phyloP scores from a whole-genome alignment of 169 alveolate genomes.

The Blepharisma undulans region DNA sequence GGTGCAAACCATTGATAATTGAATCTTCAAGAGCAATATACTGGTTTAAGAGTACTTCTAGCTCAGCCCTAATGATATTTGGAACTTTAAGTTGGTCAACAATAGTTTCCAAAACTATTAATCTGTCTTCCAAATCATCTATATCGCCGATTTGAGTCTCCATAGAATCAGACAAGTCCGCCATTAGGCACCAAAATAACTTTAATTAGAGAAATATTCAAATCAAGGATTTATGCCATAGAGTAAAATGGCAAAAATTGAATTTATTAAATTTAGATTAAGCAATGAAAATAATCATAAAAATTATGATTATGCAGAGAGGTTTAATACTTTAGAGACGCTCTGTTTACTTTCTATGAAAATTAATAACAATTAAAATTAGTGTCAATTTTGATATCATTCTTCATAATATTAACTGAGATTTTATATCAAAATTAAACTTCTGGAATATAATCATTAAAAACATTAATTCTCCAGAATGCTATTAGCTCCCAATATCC shows the following conservation, averaged over 20 bases:
- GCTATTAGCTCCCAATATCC: neutral
- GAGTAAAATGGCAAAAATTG: neutral
- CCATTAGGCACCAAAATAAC: neutral
- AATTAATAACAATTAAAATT: no score
- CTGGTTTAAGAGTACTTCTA: constrained; percentile 12
- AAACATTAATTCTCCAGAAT: neutral
- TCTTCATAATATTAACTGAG: no score
- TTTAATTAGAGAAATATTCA: neutral
- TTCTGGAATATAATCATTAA: no score
- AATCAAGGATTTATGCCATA: neutral
- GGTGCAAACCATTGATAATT: neutral
- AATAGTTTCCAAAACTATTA: neutral
- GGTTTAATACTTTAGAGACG: no score
- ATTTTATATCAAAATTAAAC: neutral
- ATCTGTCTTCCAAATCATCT: constrained; percentile 22
- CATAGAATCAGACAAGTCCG: neutral
- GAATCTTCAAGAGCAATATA: constrained; percentile 17
- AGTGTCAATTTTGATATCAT: no score
- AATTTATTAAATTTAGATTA: no score
- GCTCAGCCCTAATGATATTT: neutral
- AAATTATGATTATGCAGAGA: no score
- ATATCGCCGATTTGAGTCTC: constrained; percentile 17
- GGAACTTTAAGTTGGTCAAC: neutral
- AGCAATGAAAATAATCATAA: no score
- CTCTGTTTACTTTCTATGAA: no score